Conservation (phyloP, 2,329 filamentous ascomycete genomes). For the Thielaviopsis euricoi region DNA sequence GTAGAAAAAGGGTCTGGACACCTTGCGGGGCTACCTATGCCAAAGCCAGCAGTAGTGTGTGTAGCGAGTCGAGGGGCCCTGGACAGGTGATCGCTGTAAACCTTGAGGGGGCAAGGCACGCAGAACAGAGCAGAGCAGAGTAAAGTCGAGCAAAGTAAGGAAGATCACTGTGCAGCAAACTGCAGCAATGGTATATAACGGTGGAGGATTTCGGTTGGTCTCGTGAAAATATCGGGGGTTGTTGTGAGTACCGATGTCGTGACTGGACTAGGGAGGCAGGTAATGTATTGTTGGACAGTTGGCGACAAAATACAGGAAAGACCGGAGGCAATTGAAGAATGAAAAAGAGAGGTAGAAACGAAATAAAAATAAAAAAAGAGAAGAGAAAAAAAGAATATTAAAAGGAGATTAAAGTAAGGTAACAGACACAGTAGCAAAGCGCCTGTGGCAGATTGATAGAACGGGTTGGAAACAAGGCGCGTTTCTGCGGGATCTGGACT, state of each 20-base stretch:
- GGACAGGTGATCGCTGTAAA: background rate
- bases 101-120: too few species aligned
- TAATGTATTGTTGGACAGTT: too few species aligned
- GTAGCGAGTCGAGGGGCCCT: background rate
- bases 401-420: background rate
- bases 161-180: too few species aligned
- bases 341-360: background rate
- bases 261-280: too few species aligned
- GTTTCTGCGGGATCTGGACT: too few species aligned
- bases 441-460: too few species aligned
- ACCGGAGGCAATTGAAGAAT: background rate
- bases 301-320: background rate
- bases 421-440: too few species aligned
- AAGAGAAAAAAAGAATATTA: background rate
- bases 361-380: background rate
- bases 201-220: too few species aligned
- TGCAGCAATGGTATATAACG: too few species aligned
- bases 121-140: background rate
- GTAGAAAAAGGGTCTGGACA: slow-evolving; percentile 3
- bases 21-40: slow-evolving; percentile 9
- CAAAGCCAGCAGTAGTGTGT: background rate
- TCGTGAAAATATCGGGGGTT: too few species aligned
- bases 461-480: too few species aligned
- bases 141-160: background rate
- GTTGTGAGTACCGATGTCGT: too few species aligned